Evolutionary conservation across 2,329 filamentous ascomycete species (phyloP), one percentile per base, ranked within the genome.

Genomic region (Pestalotiopsis sp.): DNA sequence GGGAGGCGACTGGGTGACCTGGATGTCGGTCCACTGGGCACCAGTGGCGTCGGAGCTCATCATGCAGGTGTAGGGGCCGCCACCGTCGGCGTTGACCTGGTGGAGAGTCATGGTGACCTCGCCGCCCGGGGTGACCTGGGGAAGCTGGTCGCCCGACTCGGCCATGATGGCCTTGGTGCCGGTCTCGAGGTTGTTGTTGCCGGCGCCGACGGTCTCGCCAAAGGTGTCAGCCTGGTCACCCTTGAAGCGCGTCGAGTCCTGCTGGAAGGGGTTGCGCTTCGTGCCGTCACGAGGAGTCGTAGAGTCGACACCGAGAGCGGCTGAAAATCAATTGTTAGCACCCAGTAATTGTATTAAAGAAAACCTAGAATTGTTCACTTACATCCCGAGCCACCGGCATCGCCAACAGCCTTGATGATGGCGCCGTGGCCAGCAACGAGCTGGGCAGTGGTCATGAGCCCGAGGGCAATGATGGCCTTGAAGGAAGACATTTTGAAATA

Each of bases 11-110:
- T 81, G 81, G 27, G 85, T 86, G 66, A 91, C 88, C 41, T 84
- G 78, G 76, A 89, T 86, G 70, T 85, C 78, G 25, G 79, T 76
- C 84, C 87, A 90, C 71, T 81, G 77, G 62, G 81, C 75, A 27
- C 84, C 89, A 4, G 88, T 89, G 68, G 82, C 90, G 68, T 89
- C 88, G 67, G 82, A 78, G 74, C 90, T 90, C 76, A 91, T 89
- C 83, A 88, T 88, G 81, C 89, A 91, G 6, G 82, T 86, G 79
- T 90, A 91, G 2, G 89, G 89, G 20, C 90, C 90, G 69, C 87
- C 90, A 68, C 90, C 90, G 72, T 92, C 90, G 49, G 83, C 83
- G 79, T 91, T 92, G 77, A 92, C 88, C 77, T 91, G 89, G 80
- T 91, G 90, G 11, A 91, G 81, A 1, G 88, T 91, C 84, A 92